Evolutionary conservation across 257 asterid species (phyloP), one percentile per base, ranked within the genome.

Genomic region (Avicennia marina): DNA sequence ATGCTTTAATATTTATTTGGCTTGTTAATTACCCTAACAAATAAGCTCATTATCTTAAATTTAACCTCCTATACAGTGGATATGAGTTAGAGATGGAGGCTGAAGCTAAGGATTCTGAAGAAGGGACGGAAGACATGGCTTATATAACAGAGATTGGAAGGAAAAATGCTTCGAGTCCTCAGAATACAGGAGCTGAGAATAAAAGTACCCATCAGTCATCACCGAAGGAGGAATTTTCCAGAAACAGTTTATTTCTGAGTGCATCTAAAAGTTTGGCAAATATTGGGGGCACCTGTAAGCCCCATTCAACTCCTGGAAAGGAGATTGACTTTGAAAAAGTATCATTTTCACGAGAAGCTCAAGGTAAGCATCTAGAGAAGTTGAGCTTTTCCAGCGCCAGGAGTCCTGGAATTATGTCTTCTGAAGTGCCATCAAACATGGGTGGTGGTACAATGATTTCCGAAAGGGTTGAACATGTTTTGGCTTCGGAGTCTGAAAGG

Each of bases 81-180:
- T 82, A 75, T 69, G 98, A 93, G 65, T 58, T 89, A 76, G 95
- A 84, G 68, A 68, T 80, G 87, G 93, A 78, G 70, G 80, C 81
- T 66, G 87, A 81, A 78, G 98, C 89, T 16, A 86, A 89, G 74
- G 98, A 88, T 81, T 93, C 98, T 6, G 97, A 93, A 72, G 97
- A 89, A 22, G 98, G 83, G 68, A 72, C 81, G 17, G 86, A 86
- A 61, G 81, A 64, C 18, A 16, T 69, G 49, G 69, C 78, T 62
- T 43, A 67, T 38, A 38, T 56, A 24, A 42, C 61, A 33, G 60
- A 67, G 18, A 31, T 57, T 26, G 77, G 75, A 40, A 76, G 73
- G 58, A 72, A 63, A 34, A 49, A 18, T 32, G 63, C 72, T 18
- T 38, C 42, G 33, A 69, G 74, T 72, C 86, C 85, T 51, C 79